phyloP scores from a whole-genome alignment of 164 flowering plant genomes.

The Stephania cephalantha region DNA sequence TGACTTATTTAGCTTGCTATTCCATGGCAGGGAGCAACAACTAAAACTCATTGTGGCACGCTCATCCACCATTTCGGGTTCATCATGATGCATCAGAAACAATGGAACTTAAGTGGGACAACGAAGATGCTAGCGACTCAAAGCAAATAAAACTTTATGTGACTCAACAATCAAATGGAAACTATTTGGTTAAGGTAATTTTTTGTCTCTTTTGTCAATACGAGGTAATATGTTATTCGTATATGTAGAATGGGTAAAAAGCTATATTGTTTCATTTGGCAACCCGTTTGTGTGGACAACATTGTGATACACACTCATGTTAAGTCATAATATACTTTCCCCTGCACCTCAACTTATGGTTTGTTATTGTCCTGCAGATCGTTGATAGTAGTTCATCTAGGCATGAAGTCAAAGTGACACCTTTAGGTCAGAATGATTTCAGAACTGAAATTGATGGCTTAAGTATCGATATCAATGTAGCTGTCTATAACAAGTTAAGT shows the following conservation, averaged over 20 bases:
- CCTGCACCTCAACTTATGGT: neutral
- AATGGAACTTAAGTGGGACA: slow-evolving; percentile 78
- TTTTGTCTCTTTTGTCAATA: too few relatives aligned
- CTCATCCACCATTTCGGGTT: slow-evolving; percentile 80
- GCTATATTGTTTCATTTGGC: too few relatives aligned
- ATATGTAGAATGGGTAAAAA: too few relatives aligned
- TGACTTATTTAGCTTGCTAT: slow-evolving; percentile 5
- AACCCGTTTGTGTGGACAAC: too few relatives aligned
- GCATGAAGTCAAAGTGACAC: slow-evolving; percentile 42
- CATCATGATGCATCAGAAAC: slow-evolving; percentile 54
- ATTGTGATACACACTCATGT: too few relatives aligned
- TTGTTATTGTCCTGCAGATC: slow-evolving; percentile 29
- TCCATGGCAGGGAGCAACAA: slow-evolving; percentile 33
- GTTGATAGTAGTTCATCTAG: slow-evolving; percentile 35
- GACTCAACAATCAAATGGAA: slow-evolving; percentile 60
- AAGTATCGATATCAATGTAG: slow-evolving; percentile 44
- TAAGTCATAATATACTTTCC: neutral
- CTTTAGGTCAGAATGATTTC: slow-evolving; percentile 41
- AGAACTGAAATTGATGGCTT: slow-evolving; percentile 67
- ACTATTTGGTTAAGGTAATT: slow-evolving; percentile 69
- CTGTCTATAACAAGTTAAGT: slow-evolving; percentile 64
- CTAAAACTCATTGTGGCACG: slow-evolving; percentile 62
- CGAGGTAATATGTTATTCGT: too few relatives aligned
- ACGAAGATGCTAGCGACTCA: slow-evolving; percentile 36
- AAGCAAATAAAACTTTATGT: slow-evolving; percentile 33